Evolutionary conservation across 306 rosid species (phyloP).

Genomic region (Quercus rubra): DNA sequence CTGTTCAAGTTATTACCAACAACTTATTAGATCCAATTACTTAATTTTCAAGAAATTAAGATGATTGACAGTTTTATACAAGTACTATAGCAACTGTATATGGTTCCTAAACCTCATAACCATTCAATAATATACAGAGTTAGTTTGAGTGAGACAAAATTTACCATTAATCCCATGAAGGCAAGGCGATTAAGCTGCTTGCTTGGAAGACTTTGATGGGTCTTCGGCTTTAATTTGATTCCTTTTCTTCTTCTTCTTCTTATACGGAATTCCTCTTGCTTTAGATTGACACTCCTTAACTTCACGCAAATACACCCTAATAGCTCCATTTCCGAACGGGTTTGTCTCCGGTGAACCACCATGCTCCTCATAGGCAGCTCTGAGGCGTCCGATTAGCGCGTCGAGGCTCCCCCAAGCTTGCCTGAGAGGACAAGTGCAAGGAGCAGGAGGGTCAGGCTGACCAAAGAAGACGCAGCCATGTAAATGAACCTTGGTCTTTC

Average conservation of each 20-base stretch:
- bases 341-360: slow-evolving; percentile 73
- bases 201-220: slow-evolving; percentile 58
- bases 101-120: background rate
- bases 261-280: slow-evolving; percentile 79
- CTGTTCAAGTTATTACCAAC: background rate
- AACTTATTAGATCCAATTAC: background rate
- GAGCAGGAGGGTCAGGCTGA: slow-evolving; percentile 91
- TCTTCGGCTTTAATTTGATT: slow-evolving; percentile 43
- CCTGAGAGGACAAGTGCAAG: slow-evolving; percentile 78
- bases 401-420: slow-evolving; percentile 98
- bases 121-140: background rate
- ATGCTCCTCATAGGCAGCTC: slow-evolving; percentile 87
- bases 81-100: background rate
- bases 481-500: slow-evolving; percentile 87
- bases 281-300: slow-evolving; percentile 85
- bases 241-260: slow-evolving; percentile 85
- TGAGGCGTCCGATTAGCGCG: slow-evolving; percentile 79
- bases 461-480: slow-evolving; percentile 83
- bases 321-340: slow-evolving; percentile 82
- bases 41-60: background rate
- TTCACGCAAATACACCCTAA: slow-evolving; percentile 75
- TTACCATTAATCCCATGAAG: slow-evolving; percentile 49
- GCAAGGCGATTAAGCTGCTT: slow-evolving; percentile 21
- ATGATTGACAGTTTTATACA: background rate
- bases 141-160: slow-evolving; percentile 6